phyloP scores from a whole-genome alignment of 192 early-diverging fungal genomes.

The Paraglomus brasilianum region DNA sequence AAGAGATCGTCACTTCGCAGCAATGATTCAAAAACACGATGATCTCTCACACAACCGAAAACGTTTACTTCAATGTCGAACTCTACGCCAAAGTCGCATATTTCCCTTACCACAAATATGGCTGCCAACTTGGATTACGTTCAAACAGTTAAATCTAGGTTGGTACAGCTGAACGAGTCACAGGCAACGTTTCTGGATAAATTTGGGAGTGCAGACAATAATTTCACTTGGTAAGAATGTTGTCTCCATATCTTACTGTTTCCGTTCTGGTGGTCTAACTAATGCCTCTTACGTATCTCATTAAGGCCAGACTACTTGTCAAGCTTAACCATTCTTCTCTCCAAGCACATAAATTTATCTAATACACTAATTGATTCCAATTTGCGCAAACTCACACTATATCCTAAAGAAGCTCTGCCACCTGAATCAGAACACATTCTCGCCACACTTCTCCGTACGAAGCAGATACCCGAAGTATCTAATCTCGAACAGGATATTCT shows the following conservation, averaged over 20 bases:
- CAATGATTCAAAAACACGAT: too few relatives aligned
- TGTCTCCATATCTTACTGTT: not conserved
- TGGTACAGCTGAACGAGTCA: conserved; percentile 1
- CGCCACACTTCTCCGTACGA: conserved; percentile 15
- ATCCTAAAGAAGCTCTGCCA: conserved; percentile 20
- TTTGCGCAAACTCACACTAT: conserved; percentile 6
- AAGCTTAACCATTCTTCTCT: conserved; percentile 16
- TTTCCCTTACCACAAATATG: not conserved
- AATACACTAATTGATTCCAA: conserved; percentile 21
- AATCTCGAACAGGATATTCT: conserved; percentile 9
- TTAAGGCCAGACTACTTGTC: conserved; percentile 14
- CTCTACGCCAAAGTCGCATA: not conserved
- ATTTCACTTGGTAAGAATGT: not conserved
- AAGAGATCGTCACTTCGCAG: too few relatives aligned
- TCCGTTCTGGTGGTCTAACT: not conserved
- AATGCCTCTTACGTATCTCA: not conserved
- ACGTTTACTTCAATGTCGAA: too few relatives aligned
- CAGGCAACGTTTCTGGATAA: conserved; percentile 1
- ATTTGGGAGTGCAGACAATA: not conserved
- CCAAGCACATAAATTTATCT: conserved; percentile 23
- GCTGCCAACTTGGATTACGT: not conserved
- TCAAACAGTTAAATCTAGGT: conserved; percentile 23
- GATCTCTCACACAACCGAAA: too few relatives aligned
- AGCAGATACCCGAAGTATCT: conserved; percentile 24
- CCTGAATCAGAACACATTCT: conserved; percentile 9